Conservation (phyloP, 192 early-diverging fungal species). For the Diversispora epigaea region DNA sequence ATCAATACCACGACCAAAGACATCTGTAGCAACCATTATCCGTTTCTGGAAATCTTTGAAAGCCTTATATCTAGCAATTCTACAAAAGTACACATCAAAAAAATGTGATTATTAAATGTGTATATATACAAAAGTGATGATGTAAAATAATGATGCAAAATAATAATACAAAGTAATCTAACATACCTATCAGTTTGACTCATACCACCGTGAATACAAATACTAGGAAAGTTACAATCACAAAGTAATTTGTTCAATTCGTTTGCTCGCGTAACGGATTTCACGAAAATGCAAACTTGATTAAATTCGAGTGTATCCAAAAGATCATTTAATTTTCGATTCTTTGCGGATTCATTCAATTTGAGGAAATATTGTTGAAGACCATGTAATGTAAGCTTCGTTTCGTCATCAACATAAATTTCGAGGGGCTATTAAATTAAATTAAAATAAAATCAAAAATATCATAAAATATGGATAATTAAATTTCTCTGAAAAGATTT, state of each 20-base stretch:
- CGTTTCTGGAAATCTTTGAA: slow-evolving; percentile 96
- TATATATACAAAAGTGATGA: not conserved
- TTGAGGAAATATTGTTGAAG: slow-evolving; percentile 93
- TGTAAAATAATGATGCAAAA: not conserved
- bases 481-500: too few relatives aligned
- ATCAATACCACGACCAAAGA: slow-evolving; percentile 98
- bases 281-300: slow-evolving; percentile 97
- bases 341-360: slow-evolving; percentile 83
- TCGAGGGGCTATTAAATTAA: slow-evolving; percentile 86
- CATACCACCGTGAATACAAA: slow-evolving; percentile 90
- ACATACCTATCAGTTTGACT: slow-evolving; percentile 81
- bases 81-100: slow-evolving; percentile 6
- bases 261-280: slow-evolving; percentile 83
- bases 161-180: not conserved
- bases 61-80: slow-evolving; percentile 84
- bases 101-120: too few relatives aligned
- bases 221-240: slow-evolving; percentile 91
- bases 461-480: too few relatives aligned
- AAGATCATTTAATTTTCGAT: slow-evolving; percentile 89
- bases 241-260: slow-evolving; percentile 83
- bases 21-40: slow-evolving; percentile 96
- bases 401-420: slow-evolving; percentile 97
- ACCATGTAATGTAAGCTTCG: slow-evolving; percentile 96
- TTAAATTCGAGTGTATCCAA: slow-evolving; percentile 96
- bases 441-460: too few relatives aligned